Evolutionary conservation across 768 basidiomycete genomes (phyloP).

Genomic region (Russula emetica): DNA sequence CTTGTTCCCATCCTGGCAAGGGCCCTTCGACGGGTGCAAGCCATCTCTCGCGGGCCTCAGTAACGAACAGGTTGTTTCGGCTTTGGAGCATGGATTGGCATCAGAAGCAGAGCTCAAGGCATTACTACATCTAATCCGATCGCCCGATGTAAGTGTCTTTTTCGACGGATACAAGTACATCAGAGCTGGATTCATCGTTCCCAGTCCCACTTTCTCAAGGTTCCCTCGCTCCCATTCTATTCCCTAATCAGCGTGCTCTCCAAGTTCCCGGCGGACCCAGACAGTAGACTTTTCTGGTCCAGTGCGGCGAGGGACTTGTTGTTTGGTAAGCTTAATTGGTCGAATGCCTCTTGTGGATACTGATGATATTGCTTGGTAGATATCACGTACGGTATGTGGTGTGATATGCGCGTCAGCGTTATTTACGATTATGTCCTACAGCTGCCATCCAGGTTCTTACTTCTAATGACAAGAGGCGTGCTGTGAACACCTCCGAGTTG

Average conservation of each 20-base stretch:
- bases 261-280: conserved; percentile 74
- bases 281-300: conserved; percentile 75
- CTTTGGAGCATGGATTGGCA: conserved; percentile 61
- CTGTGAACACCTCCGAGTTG: conserved; percentile 19
- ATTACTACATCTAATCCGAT: conserved; percentile 64
- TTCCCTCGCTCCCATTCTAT: conserved; percentile 76
- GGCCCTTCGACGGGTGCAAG: conserved; percentile 61
- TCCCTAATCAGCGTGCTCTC: conserved; percentile 67
- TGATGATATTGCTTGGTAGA: conserved; percentile 14
- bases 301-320: conserved; percentile 55
- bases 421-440: conserved; percentile 16
- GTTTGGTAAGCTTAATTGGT: conserved; percentile 48
- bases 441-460: conserved; percentile 25
- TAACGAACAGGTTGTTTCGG: conserved; percentile 52
- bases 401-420: neutral
- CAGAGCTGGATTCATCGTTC: neutral
- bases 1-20: conserved; percentile 78
- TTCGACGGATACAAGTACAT: neutral
- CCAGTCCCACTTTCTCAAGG: conserved; percentile 84
- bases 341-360: neutral
- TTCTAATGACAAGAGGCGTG: conserved; percentile 21
- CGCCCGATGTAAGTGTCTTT: conserved; percentile 61
- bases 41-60: conserved; percentile 65
- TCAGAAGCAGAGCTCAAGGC: conserved; percentile 63
- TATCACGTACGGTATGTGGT: conserved; percentile 22